phyloP scores from a whole-genome alignment of 2,329 filamentous ascomycete genomes.

The Zarea fungicola region DNA sequence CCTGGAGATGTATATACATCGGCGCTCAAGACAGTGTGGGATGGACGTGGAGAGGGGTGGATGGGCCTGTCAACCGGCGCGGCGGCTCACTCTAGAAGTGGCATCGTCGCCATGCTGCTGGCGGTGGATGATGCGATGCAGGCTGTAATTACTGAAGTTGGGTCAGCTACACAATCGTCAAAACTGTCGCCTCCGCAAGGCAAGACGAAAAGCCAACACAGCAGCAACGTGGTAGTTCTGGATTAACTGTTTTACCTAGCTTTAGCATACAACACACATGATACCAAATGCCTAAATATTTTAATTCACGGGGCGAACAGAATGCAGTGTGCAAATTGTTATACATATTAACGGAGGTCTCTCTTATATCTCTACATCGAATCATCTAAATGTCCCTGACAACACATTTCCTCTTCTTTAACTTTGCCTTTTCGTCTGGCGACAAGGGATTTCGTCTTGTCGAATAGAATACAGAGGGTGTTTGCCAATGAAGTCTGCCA shows the following conservation, averaged over 20 bases:
- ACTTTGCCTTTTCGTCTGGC: neutral
- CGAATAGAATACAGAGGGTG: neutral
- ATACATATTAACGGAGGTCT: neutral
- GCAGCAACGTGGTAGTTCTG: conserved; percentile 8
- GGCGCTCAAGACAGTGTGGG: conserved; percentile 42
- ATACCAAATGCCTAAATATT: conserved; percentile 9
- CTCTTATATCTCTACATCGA: neutral
- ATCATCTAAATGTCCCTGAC: neutral
- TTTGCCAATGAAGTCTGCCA: conserved; percentile 22
- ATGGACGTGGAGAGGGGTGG: conserved; percentile 40
- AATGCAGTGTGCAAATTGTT: neutral
- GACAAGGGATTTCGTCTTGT: neutral
- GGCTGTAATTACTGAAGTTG: conserved; percentile 18
- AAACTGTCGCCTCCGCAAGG: neutral
- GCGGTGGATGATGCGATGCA: conserved; percentile 44
- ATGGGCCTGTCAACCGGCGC: conserved; percentile 43
- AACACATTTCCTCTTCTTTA: neutral
- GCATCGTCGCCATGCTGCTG: conserved; percentile 42
- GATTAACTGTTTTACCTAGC: neutral
- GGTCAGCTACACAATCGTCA: neutral
- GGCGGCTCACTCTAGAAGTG: conserved; percentile 34
- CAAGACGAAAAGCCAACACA: neutral
- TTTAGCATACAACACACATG: conserved; percentile 4
- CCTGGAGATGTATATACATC: conserved; percentile 30
- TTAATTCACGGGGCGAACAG: neutral